phyloP scores from a whole-genome alignment of 1,284 basidiomycete species.

The Pseudozyma tsukubaensis region DNA sequence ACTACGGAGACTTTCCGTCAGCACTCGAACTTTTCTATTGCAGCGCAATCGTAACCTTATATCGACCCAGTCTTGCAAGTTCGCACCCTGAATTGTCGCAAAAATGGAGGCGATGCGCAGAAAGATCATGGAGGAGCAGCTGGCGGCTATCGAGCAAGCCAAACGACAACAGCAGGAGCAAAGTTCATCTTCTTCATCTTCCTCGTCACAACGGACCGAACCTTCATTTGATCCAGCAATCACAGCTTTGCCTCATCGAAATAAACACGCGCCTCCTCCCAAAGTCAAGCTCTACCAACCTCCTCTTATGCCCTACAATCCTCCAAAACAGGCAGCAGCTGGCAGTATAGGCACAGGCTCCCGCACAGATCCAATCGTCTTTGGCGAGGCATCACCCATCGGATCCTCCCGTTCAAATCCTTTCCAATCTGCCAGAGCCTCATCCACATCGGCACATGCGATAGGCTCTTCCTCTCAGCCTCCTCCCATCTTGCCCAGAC shows the following conservation, averaged over 20 bases:
- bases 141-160: conserved; percentile 37
- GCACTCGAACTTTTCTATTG: background rate
- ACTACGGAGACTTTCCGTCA: too few relatives aligned
- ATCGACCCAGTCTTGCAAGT: too few relatives aligned
- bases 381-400: conserved; percentile 40
- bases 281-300: conserved; percentile 53
- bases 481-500: conserved; percentile 7
- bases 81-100: too few relatives aligned
- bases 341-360: conserved; percentile 22
- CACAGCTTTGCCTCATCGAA: conserved; percentile 36
- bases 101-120: conserved; percentile 50
- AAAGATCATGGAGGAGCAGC: conserved; percentile 51
- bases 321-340: conserved; percentile 2
- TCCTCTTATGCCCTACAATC: conserved; percentile 21
- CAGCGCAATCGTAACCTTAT: background rate
- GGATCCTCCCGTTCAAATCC: conserved; percentile 12
- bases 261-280: conserved; percentile 51
- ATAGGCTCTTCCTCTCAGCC: conserved; percentile 9
- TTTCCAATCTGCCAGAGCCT: conserved; percentile 10
- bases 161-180: conserved; percentile 23
- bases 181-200: conserved; percentile 11
- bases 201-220: background rate
- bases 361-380: conserved; percentile 39
- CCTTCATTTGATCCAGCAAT: conserved; percentile 29
- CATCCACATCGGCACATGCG: background rate